A percentile compares a stretch with the other conserved stretches of the same genome.
Conservation (phyloP, 1,284 basidiomycete species). For the Trichosporon faecale region DNA sequence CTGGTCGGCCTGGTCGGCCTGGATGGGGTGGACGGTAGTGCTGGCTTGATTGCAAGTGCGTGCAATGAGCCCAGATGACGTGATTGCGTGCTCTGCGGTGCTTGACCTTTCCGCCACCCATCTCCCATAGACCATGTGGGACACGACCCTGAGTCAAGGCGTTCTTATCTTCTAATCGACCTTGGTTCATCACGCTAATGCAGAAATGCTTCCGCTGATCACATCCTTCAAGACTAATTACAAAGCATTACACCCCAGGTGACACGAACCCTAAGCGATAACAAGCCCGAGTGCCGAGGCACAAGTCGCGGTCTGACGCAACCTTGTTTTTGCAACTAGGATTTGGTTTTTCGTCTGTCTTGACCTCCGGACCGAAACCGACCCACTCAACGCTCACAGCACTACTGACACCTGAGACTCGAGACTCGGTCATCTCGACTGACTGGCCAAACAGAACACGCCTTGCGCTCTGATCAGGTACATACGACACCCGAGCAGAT, state of each 20-base stretch:
- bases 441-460: too few species aligned
- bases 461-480: too few species aligned
- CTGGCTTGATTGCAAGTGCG: background rate
- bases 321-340: background rate
- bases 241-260: background rate
- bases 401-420: too few species aligned
- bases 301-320: background rate
- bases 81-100: slow-evolving; percentile 1
- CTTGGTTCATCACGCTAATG: background rate
- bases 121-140: background rate
- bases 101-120: background rate
- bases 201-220: background rate
- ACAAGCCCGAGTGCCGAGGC: background rate
- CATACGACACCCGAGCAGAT: too few species aligned
- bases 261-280: background rate
- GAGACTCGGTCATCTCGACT: too few species aligned
- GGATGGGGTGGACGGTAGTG: background rate
- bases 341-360: too few species aligned
- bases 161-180: background rate
- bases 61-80: background rate
- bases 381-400: too few species aligned
- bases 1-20: too few species aligned
- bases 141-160: background rate
- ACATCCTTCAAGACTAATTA: background rate
- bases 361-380: too few species aligned